phyloP scores from a whole-genome alignment of 2,329 filamentous ascomycete species.

The Nemania serpens region DNA sequence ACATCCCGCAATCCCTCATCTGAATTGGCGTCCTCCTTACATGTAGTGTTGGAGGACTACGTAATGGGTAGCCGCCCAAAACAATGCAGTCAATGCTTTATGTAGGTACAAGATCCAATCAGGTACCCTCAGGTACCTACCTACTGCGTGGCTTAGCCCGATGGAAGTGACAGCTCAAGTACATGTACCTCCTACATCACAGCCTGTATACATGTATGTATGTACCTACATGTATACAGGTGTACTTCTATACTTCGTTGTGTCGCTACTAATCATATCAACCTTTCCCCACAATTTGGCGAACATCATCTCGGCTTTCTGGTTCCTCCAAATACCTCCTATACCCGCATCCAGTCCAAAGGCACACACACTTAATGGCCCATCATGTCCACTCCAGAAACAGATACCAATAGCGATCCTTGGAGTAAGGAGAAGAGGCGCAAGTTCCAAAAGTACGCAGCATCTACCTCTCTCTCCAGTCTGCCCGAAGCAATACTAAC shows the following conservation, averaged over 20 bases:
- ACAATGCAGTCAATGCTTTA: background rate
- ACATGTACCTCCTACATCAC: too few species aligned
- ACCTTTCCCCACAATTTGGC: too few species aligned
- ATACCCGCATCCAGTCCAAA: background rate
- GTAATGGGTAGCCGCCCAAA: too few species aligned
- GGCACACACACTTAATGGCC: constrained; percentile 8
- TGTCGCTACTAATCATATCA: too few species aligned
- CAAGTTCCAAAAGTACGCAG: constrained; percentile 66
- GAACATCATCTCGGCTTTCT: too few species aligned
- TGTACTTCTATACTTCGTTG: background rate
- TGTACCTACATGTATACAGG: too few species aligned
- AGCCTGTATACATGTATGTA: too few species aligned
- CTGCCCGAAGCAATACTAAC: constrained; percentile 4
- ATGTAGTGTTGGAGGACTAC: background rate
- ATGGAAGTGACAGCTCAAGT: too few species aligned
- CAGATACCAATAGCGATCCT: constrained; percentile 42
- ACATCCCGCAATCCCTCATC: background rate
- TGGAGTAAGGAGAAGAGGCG: constrained; percentile 64
- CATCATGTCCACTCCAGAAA: constrained; percentile 36
- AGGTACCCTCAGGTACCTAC: too few species aligned
- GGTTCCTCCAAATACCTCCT: background rate
- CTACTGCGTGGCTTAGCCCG: too few species aligned
- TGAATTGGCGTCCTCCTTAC: constrained; percentile 7
- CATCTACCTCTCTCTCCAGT: background rate
- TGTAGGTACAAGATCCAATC: background rate